phyloP scores from a whole-genome alignment of 2,329 filamentous ascomycete species.

The Bipolaris bicolor region DNA sequence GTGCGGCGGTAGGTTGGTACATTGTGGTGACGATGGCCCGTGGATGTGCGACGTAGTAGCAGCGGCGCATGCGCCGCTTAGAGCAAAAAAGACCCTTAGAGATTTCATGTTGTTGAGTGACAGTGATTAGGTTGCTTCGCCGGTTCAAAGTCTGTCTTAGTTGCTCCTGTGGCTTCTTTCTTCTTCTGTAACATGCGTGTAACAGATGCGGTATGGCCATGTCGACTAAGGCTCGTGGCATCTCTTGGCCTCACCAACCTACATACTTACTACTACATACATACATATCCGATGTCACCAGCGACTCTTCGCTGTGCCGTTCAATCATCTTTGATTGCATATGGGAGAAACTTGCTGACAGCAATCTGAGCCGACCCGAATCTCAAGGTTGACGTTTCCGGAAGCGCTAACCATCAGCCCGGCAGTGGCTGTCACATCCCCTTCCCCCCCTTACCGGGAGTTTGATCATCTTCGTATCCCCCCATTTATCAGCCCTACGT shows the following conservation, averaged over 20 bases:
- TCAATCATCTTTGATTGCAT: neutral
- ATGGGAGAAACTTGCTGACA: neutral
- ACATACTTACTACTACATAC: too few species aligned
- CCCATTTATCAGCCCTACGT: constrained; percentile 4
- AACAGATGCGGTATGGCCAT: constrained; percentile 14
- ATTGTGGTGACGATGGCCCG: constrained; percentile 12
- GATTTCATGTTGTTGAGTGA: constrained; percentile 19
- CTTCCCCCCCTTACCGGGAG: neutral
- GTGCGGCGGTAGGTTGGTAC: constrained; percentile 16
- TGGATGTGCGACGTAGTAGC: neutral
- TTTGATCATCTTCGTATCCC: neutral
- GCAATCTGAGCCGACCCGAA: constrained; percentile 1
- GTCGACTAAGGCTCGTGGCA: neutral
- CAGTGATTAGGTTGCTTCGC: constrained; percentile 4
- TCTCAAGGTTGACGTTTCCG: neutral
- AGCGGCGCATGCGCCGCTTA: constrained; percentile 12
- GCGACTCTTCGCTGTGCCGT: neutral
- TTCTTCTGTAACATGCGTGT: constrained; percentile 28
- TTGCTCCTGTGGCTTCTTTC: constrained; percentile 2
- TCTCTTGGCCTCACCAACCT: neutral
- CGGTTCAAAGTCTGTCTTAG: constrained; percentile 8
- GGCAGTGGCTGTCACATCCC: neutral
- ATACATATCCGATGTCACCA: neutral
- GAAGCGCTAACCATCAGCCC: neutral
- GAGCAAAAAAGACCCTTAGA: constrained; percentile 6